phyloP scores from a whole-genome alignment of 1,284 basidiomycete species.

The Pholiota adiposa region DNA sequence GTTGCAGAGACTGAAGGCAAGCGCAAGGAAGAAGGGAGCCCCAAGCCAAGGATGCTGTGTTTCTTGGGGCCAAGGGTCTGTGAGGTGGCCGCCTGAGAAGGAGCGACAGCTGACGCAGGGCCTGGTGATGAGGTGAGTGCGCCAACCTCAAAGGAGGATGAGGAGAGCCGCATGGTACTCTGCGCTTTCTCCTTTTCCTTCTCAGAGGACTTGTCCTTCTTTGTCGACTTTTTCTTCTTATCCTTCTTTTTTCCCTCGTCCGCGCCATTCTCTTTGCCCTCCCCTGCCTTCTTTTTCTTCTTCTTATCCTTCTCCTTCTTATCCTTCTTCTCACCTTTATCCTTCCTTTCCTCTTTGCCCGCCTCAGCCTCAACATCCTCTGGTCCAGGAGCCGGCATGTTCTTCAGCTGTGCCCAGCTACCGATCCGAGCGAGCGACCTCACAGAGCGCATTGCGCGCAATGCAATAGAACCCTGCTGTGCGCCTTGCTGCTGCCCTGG shows the following conservation, averaged over 20 bases:
- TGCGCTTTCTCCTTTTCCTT: conserved; percentile 38
- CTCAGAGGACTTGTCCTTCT: conserved; percentile 31
- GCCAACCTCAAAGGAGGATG: conserved; percentile 69
- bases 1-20: conserved; percentile 50
- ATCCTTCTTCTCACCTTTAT: conserved; percentile 34
- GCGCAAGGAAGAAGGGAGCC: conserved; percentile 50
- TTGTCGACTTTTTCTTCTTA: conserved; percentile 32
- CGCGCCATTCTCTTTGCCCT: conserved; percentile 28
- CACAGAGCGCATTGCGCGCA: conserved; percentile 77
- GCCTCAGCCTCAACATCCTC: conserved; percentile 38
- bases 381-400: conserved; percentile 34
- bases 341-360: conserved; percentile 26
- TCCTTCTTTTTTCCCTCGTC: conserved; percentile 24
- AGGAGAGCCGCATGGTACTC: conserved; percentile 47
- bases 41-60: conserved; percentile 57
- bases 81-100: conserved; percentile 1
- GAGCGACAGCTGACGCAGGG: conserved; percentile 1
- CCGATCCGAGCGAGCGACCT: conserved; percentile 71
- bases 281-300: conserved; percentile 40
- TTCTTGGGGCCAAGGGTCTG: conserved; percentile 57
- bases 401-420: conserved; percentile 67
- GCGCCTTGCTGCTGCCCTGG: background rate
- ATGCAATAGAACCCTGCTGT: conserved; percentile 64
- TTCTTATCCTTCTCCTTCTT: conserved; percentile 32
- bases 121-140: conserved; percentile 48